Base-by-base conservation (phyloP, 1,139 yeast genomes). In the Protomyces gravidus region DNA sequence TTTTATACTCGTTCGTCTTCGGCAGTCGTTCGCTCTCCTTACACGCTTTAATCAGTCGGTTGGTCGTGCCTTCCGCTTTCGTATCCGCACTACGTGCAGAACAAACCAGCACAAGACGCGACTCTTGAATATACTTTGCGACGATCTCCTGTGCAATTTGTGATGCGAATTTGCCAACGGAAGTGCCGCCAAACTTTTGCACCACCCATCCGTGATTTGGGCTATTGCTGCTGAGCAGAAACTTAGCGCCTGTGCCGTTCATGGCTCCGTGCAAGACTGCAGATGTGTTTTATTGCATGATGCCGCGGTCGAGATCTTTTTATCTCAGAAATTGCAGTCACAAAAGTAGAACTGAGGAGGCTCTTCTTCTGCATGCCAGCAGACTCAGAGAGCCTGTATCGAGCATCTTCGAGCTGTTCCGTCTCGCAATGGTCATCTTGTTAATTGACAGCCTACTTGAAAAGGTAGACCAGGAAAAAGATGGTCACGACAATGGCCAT, bases 141-240 rank as follows among this genome's bases (percentile, higher is more conserved):
- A 65, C 67, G 56, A 92, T 89, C 65, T 89, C 88, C 65, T 86
- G 86, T 17, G 89, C 90, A 59, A 92, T 92, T 65, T 84, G 80
- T 59, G 79, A 82, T 5, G 97, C 88, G 71, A 90, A 90, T 71
- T 92, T 92, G 30, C 98, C 98, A 40, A 92, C 96, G 49, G 95
- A 85, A n/a, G 98, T 92, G 57, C 98, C 98, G 47, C 98, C 98
- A 68, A 88, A 92, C 73, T 92, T 92, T 72, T 92, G 98, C 6
- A 92, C 86, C 23, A 92, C 75, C 97, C 97, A 90, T 19, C 83
- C 83, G 2, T 71, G 67, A 3, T 63, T 61, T 21, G 64, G 56
- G 49, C 57, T 33, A 19, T 48, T 48, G 19, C 21, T 39, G 27
- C 15, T 5, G 19, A 25, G 28, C 11, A 21, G 9, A 9, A 23